Percentiles rank a stretch among this genome's conserved stretches.
Conservation (phyloP, 78 protist species). For the Dictyostelium citrinum region DNA sequence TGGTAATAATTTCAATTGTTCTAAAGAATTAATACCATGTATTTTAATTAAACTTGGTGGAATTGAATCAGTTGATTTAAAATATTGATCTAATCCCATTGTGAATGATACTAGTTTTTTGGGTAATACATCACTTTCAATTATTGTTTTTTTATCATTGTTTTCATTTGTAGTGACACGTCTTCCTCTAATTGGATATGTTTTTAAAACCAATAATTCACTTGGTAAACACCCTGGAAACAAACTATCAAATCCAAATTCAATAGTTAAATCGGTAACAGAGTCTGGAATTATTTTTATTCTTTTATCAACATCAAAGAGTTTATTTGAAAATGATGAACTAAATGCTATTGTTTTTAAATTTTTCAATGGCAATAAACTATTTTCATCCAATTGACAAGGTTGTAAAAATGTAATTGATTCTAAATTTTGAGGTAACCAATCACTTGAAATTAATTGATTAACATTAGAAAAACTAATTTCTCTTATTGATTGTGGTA, state of each 20-base stretch:
- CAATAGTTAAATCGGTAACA: background rate
- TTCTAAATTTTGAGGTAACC: background rate
- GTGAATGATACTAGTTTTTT: background rate
- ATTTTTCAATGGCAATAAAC: background rate
- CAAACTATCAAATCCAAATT: background rate
- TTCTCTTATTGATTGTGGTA: background rate
- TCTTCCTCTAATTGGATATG: background rate
- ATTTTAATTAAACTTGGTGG: background rate
- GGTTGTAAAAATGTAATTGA: background rate
- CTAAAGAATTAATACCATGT: background rate
- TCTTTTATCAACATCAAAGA: background rate
- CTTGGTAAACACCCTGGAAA: background rate
- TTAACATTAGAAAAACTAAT: background rate
- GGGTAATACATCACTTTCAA: background rate
- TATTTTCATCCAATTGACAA: background rate
- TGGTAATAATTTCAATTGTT: background rate
- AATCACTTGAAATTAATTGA: background rate
- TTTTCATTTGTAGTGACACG: background rate
- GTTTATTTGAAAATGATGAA: background rate
- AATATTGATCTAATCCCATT: background rate
- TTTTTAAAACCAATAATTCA: background rate
- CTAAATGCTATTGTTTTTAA: background rate
- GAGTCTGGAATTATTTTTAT: background rate
- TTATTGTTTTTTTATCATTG: background rate
- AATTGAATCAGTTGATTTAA: background rate